These are phyloP conservation scores for Thalassiosira livingstoniorum DNA, from an alignment of 352 stramenopile genomes.

Conservation along the genomic window DNA sequence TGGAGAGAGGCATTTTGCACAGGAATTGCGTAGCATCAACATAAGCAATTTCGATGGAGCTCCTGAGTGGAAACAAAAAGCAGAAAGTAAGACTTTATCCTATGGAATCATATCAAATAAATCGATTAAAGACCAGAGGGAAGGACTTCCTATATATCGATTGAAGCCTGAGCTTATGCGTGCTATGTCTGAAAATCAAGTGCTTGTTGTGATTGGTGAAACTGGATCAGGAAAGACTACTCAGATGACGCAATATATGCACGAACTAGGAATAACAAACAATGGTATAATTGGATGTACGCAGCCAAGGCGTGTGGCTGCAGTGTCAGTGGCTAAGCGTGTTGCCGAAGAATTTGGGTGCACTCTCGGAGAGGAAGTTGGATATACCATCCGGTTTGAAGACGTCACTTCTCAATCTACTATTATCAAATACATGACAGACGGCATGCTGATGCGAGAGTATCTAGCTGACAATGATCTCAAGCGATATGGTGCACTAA, in stretches of 20 bases:
- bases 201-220: conserved; percentile 99
- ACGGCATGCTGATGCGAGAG: conserved; percentile 99
- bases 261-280: conserved; percentile 96
- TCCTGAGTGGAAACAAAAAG: conserved; percentile 98
- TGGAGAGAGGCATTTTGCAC: conserved; percentile 96
- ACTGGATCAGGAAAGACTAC: conserved; percentile 97
- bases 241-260: conserved; percentile 99
- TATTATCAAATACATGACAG: conserved; percentile 99
- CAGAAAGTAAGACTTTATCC: conserved; percentile 94
- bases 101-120: conserved; percentile 96
- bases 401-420: conserved; percentile 94
- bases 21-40: conserved; percentile 90
- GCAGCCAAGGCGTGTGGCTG: conserved; percentile 94
- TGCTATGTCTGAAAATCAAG: conserved; percentile 94
- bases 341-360: conserved; percentile 97
- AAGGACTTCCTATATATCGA: conserved; percentile 96
- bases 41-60: conserved; percentile 80
- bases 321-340: conserved; percentile 94
- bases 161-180: conserved; percentile 96
- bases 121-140: conserved; percentile 95
- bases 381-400: conserved; percentile 91
- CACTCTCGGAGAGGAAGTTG: conserved; percentile 91
- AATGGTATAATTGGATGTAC: conserved; percentile 93
- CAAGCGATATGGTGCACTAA: conserved; percentile 91
- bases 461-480: conserved; percentile 92